Conservation (phyloP, 179 eudicot genomes). For the Dionaea muscipula region DNA sequence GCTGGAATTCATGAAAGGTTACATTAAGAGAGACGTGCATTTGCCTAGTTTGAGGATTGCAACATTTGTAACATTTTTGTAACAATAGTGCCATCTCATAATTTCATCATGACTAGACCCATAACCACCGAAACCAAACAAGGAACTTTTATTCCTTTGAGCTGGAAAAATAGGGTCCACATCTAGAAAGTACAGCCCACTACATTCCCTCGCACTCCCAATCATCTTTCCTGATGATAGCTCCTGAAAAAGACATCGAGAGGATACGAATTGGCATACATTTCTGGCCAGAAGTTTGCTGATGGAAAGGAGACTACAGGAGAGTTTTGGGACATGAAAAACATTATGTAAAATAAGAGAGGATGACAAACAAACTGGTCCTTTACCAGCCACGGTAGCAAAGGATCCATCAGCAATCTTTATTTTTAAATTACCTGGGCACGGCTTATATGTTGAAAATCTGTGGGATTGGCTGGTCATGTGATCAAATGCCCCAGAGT, state of each 20-base stretch:
- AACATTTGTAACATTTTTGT: too few relatives aligned
- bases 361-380: background rate
- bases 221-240: constrained; percentile 2
- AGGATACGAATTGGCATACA: constrained; percentile 1
- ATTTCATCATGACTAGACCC: background rate
- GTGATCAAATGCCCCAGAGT: too few relatives aligned
- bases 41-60: too few relatives aligned
- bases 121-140: background rate
- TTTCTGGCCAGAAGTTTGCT: background rate
- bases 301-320: constrained; percentile 4
- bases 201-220: constrained; percentile 6
- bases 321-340: too few relatives aligned
- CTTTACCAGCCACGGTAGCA: background rate
- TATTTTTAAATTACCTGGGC: constrained; percentile 2
- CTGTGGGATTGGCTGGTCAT: background rate
- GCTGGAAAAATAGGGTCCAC: background rate
- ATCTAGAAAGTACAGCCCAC: background rate
- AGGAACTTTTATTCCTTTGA: background rate
- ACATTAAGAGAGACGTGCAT: background rate
- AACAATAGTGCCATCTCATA: too few relatives aligned
- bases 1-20: background rate
- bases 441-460: background rate
- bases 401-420: background rate
- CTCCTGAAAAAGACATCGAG: constrained; percentile 3
- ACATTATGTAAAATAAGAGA: background rate